Evolutionary conservation across 2,329 filamentous ascomycete genomes (phyloP), one percentile per base, ranked within the genome.

Genomic region (Stylonectria norvegica): DNA sequence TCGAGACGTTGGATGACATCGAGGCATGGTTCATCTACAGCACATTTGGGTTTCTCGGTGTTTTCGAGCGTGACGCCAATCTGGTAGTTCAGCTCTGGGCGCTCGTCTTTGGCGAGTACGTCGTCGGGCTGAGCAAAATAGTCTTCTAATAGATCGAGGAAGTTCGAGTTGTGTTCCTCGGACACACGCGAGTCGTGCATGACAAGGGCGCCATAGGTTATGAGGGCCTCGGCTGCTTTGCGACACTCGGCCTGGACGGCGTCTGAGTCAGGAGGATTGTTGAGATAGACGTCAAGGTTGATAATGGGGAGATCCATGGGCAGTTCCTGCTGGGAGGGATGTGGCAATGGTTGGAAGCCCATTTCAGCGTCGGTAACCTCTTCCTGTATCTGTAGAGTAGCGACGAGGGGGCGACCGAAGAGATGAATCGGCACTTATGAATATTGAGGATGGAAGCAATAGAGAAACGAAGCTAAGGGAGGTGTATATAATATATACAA

Each of bases 1-100:
- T 66, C 69, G 17, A 81, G 69, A 4, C 76, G 69, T 50, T 66
- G 50, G 49, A 81, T 81, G 30, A 81, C 70, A 45, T 71, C 65
- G 22, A 80, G 68, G 49, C 78, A 81, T 20, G 77, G 75, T 66
- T 75, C 76, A 59, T 81, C 75, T 48, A 79, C 76, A 43, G 78
- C 78, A 60, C 78, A 81, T 62, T 79, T 79, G 39, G 78, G 78
- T 65, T 74, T 78, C 66, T 81, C 78, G 1, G 78, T 81, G 62
- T 79, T 77, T 52, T 79, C 78, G 40, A 81, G 71, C 20, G 78
- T 81, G 29, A 79, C 78, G 48, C 78, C 78, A 35, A 81, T 69
- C 63, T 81, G 78, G 64, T 79, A 81, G 55, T 72, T 70, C 18
- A 81, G 64, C 54, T 75, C 73, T 5, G 78, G 78, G 3, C 76